Evolutionary conservation across 805 yeast species (phyloP).

Genomic region (Tetrapisispora arboricola): DNA sequence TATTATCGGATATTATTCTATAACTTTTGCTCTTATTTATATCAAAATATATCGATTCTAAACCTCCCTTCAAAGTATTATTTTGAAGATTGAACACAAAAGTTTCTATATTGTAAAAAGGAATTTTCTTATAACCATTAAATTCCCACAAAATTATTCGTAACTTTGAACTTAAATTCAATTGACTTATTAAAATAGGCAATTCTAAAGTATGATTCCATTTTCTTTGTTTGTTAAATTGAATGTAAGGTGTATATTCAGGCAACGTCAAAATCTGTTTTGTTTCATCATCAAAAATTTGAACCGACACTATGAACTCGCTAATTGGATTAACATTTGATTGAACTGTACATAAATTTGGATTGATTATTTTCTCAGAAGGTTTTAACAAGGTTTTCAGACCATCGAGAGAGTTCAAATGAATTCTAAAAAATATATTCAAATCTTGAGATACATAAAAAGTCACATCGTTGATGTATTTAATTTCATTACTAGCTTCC

Average conservation of each 20-base stretch:
- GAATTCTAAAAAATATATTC: conserved; percentile 38
- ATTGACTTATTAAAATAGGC: conserved; percentile 61
- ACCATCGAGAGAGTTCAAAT: conserved; percentile 40
- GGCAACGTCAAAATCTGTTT: conserved; percentile 41
- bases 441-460: conserved; percentile 51
- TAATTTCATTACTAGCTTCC: background rate
- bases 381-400: conserved; percentile 31
- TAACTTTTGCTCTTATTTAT: conserved; percentile 25
- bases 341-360: conserved; percentile 33
- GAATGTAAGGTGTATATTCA: conserved; percentile 38
- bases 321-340: conserved; percentile 31
- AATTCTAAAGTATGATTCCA: conserved; percentile 71
- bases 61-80: conserved; percentile 59
- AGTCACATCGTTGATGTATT: conserved; percentile 32
- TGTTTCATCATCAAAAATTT: conserved; percentile 33
- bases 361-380: conserved; percentile 39
- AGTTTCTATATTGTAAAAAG: conserved; percentile 54
- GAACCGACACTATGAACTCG: conserved; percentile 37
- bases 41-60: conserved; percentile 44
- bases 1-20: conserved; percentile 18
- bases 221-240: conserved; percentile 35
- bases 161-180: conserved; percentile 53
- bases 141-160: conserved; percentile 61
- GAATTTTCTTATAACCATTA: conserved; percentile 39
- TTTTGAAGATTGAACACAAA: conserved; percentile 46